Base-by-base conservation (phyloP, 176 grass and related monocot species). In the Elaeis guineensis region DNA sequence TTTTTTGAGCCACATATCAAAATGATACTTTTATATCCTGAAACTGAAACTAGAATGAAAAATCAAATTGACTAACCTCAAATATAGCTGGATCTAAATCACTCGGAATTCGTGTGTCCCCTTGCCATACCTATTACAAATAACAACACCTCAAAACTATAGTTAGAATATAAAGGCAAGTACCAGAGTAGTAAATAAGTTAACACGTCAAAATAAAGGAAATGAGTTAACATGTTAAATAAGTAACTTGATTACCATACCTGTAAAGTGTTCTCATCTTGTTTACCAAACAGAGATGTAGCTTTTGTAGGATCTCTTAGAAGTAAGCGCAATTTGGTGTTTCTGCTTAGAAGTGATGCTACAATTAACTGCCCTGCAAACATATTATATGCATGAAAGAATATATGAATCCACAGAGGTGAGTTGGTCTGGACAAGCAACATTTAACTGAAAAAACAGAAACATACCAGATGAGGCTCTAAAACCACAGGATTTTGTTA, bases 351-450 rank as follows among this genome's bases (percentile, higher is more conserved):
- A 48, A 96, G 70, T 39, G 86, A 96, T 63, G 92, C 92, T 22
- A 96, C 92, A 54, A 90, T 66, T 73, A 96, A 67, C 81, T 96
- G 92, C 66, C 92, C 92, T 96, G 83, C 35, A 78, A 35, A 18
- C 3, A 68, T 16, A 55, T 35, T 14, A 44, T 44, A 44, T 44
- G 35, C 8, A 44, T 44, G 8, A 44, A 44, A 44, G 35, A 44
- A 14, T 3, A 44, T 14, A 44, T 56, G 30, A 55, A 59, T 21
- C 22, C 26, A 63, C 35, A 12, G 35, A 12, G 11, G 7, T 21
- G 62, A 51, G 16, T 44, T 59, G 11, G 14, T 17, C 54, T 24
- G 49, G 23, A 25, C 16, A 44, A 44, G 35, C 35, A 44, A 44
- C 11, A 44, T 14, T 2, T 44, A 14, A 44, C 11, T 44, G 2